Base-by-base conservation (phyloP, 2,329 filamentous ascomycete species). In the Sporothrix inflata region DNA sequence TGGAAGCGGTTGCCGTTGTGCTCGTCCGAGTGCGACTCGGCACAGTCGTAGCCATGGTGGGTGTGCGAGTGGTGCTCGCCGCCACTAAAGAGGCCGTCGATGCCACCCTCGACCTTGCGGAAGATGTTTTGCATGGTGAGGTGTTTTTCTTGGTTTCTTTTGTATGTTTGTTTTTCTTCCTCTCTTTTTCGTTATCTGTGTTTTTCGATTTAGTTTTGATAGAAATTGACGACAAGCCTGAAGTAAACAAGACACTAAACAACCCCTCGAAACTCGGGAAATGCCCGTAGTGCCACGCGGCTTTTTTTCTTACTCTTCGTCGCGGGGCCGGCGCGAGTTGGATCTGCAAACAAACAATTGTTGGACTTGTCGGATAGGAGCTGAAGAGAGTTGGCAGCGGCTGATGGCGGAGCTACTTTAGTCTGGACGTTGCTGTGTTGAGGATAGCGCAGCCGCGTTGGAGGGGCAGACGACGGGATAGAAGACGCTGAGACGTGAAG, bases 1-100 rank as follows among this genome's bases (percentile, higher is more conserved):
- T 86, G 83, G 78, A 85, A 90, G 66, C 89, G 86, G 75, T 91
- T 85, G 34, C 81, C 79, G 34, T 80, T 81, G 74, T 85, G 82
- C 69, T 82, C 79, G 34, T 83, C 80, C 2, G 80, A 77, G 65
- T 86, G 83, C 40, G 82, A 76, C 45, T 82, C 78, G 70, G 82
- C 80, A 75, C 83, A 84, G 49, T 81, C 77, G 69, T 82, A 77
- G 53, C 80, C 83, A 68, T 85, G 79, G 69, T 85, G 80, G 7
- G 84, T 83, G 73, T 86, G 84, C 34, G 84, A 84, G 71, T 85
- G 84, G 57, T 80, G 78, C 55, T 84, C 83, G 45, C 80, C 79
- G 57, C 80, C 80, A 34, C 8, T 53, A 49, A 83, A 77, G 71
- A 80, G 75, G 53, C 82, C 80, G 60, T 84, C 81, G 70, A 86